These are phyloP conservation scores for Xerocomus minutiporus DNA, from an alignment of 1,284 basidiomycete species.

Conservation along the genomic window DNA sequence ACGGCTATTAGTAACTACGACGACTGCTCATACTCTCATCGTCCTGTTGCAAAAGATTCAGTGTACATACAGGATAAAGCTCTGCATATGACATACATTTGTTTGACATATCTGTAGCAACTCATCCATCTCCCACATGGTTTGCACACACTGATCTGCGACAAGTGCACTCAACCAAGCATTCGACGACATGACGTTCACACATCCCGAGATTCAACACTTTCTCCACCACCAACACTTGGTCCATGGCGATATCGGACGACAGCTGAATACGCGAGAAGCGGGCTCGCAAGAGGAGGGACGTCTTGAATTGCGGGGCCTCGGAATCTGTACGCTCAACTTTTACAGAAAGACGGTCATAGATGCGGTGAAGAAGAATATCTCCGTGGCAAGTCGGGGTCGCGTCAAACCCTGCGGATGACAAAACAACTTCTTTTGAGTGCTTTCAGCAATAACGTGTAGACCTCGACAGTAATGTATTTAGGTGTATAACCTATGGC, in stretches of 20 bases:
- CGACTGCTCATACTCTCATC: too few relatives aligned
- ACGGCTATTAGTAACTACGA: too few relatives aligned
- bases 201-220: conserved; percentile 92
- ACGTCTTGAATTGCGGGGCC: conserved; percentile 96
- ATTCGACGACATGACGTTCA: conserved; percentile 97
- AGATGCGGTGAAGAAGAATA: conserved; percentile 75
- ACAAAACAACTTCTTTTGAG: too few relatives aligned
- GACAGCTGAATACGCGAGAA: conserved; percentile 91
- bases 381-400: too few relatives aligned
- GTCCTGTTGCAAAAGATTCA: too few relatives aligned
- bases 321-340: conserved; percentile 82
- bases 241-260: conserved; percentile 90
- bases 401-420: too few relatives aligned
- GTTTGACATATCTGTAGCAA: too few relatives aligned
- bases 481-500: conserved; percentile 67
- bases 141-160: conserved; percentile 98
- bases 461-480: too few relatives aligned
- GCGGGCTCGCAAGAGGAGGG: conserved; percentile 94
- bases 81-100: too few relatives aligned
- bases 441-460: too few relatives aligned
- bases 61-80: too few relatives aligned
- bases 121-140: conserved; percentile 77
- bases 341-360: conserved; percentile 98
- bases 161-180: conserved; percentile 91
- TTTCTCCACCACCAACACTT: conserved; percentile 82